Conservation (phyloP, 2,329 filamentous ascomycete species). For the Rutstroemia sp. region DNA sequence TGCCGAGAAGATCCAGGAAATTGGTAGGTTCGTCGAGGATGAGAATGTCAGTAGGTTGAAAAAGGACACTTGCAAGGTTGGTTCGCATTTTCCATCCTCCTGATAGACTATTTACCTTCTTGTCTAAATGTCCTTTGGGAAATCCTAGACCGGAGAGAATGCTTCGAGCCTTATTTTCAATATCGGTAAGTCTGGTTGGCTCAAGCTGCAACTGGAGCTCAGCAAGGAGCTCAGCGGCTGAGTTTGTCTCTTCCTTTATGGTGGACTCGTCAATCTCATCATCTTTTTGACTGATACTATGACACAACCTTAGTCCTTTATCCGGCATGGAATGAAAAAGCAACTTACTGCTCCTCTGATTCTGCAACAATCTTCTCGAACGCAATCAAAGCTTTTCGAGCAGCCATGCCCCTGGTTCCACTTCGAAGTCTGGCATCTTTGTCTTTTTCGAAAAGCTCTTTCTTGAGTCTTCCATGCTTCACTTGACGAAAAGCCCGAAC, state of each 20-base stretch:
- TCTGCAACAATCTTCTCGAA: constrained; percentile 60
- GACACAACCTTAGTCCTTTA: background rate
- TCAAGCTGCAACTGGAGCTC: constrained; percentile 63
- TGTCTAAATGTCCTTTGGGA: constrained; percentile 50
- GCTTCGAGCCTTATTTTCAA: constrained; percentile 58
- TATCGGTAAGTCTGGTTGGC: constrained; percentile 52
- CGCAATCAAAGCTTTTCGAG: constrained; percentile 64
- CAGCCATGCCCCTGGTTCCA: constrained; percentile 65
- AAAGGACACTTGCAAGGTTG: constrained; percentile 55
- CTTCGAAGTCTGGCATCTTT: constrained; percentile 69
- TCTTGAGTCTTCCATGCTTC: constrained; percentile 53
- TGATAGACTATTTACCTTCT: constrained; percentile 58
- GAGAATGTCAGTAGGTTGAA: constrained; percentile 67
- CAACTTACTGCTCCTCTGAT: constrained; percentile 31
- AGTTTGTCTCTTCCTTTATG: constrained; percentile 58
- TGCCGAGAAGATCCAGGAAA: constrained; percentile 73
- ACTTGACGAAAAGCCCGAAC: constrained; percentile 55
- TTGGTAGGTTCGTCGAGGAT: constrained; percentile 86
- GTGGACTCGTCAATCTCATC: constrained; percentile 48
- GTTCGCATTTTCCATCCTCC: constrained; percentile 72
- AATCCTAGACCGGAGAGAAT: constrained; percentile 56
- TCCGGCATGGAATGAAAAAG: background rate
- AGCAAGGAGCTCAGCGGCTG: constrained; percentile 61
- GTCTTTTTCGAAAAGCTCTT: constrained; percentile 59
- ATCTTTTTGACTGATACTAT: constrained; percentile 41